These are phyloP conservation scores for Elsinoe australis DNA, from an alignment of 2,329 filamentous ascomycete species.

Conservation along the genomic window DNA sequence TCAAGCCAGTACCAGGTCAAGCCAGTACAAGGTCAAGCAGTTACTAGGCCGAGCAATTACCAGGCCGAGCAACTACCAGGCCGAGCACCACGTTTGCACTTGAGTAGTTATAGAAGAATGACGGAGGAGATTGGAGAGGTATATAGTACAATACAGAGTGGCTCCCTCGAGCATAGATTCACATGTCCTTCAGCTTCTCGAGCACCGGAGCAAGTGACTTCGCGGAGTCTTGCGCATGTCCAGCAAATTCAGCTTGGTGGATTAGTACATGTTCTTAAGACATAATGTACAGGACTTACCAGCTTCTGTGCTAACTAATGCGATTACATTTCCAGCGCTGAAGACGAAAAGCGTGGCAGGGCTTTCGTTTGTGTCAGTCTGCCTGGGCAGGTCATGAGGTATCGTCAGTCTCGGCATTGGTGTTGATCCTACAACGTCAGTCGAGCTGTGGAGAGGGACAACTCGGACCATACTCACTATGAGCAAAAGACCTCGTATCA, in stretches of 20 bases:
- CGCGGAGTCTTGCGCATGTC: neutral
- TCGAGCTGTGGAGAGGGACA: neutral
- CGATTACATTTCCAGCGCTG: neutral
- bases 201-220: neutral
- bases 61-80: too few species aligned
- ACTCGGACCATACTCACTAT: neutral
- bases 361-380: neutral
- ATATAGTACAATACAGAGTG: neutral
- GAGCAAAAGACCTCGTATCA: neutral
- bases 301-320: neutral
- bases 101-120: too few species aligned
- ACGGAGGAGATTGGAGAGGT: neutral
- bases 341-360: neutral
- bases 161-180: neutral
- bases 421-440: neutral
- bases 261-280: neutral
- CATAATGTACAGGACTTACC: neutral
- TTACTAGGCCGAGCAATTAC: too few species aligned
- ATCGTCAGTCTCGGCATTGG: neutral
- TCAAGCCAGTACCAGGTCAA: too few species aligned
- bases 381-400: neutral
- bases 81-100: too few species aligned
- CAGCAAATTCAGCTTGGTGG: neutral
- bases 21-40: too few species aligned
- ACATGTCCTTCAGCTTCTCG: neutral